These are phyloP conservation scores for Durotheca rogersii DNA, from an alignment of 495 filamentous ascomycete genomes.

Conservation along the genomic window DNA sequence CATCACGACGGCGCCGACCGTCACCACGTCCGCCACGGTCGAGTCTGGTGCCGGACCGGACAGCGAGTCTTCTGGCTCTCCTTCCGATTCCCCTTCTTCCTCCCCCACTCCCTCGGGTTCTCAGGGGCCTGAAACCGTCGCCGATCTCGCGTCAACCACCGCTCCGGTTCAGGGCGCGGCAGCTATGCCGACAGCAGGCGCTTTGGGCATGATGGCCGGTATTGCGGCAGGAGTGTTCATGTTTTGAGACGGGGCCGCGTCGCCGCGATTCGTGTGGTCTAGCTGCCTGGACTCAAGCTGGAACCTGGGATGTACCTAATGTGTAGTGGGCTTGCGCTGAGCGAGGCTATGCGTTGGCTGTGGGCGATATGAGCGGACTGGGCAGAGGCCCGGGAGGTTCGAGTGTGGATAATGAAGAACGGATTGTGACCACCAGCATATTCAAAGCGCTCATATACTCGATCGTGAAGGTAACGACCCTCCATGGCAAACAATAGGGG, in stretches of 20 bases:
- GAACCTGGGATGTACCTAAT: too few species aligned
- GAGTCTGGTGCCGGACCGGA: not conserved
- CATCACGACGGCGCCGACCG: conserved; percentile 16
- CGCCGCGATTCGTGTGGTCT: too few species aligned
- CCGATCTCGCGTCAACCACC: conserved; percentile 1
- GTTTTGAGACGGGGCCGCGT: conserved; percentile 21
- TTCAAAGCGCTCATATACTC: not conserved
- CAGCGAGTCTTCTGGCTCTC: conserved; percentile 11
- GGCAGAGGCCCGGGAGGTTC: not conserved
- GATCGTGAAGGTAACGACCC: not conserved
- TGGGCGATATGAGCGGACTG: not conserved
- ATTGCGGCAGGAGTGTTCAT: conserved; percentile 26
- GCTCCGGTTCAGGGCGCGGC: conserved; percentile 12
- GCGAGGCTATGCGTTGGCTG: not conserved
- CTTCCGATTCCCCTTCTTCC: too few species aligned
- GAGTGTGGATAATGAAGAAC: conserved; percentile 9
- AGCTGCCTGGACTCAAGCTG: too few species aligned
- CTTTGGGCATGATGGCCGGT: conserved; percentile 25
- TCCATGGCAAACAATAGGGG: not conserved
- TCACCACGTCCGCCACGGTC: not conserved
- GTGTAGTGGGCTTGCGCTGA: too few species aligned
- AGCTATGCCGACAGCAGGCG: conserved; percentile 25
- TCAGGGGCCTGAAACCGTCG: conserved; percentile 8
- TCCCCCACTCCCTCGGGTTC: too few species aligned
- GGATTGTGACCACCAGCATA: not conserved